These are phyloP conservation scores for Hymenoscyphus fraxineus DNA, from an alignment of 2,329 filamentous ascomycete genomes.

Conservation along the genomic window DNA sequence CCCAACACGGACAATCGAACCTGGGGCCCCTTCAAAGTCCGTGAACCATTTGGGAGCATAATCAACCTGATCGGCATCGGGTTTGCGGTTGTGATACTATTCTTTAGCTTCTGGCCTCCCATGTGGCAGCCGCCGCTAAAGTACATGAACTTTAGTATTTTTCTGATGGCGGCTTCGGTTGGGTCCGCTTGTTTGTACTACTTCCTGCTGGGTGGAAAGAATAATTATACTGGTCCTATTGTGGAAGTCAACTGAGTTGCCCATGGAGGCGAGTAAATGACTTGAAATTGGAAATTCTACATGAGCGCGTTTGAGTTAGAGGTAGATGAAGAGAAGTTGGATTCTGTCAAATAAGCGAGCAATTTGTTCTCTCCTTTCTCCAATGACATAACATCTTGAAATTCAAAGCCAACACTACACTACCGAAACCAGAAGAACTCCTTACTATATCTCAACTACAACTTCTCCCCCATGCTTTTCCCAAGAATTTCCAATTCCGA, in stretches of 20 bases:
- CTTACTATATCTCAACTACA: too few species aligned
- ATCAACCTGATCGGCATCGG: slow-evolving; percentile 41
- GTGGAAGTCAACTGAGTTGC: slow-evolving; percentile 7
- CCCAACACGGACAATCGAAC: neutral
- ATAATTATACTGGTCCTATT: slow-evolving; percentile 30
- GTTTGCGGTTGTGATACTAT: slow-evolving; percentile 43
- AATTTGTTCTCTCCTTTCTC: too few species aligned
- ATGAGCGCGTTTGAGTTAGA: too few species aligned
- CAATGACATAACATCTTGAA: too few species aligned
- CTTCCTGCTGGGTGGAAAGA: slow-evolving; percentile 33
- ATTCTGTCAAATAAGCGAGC: too few species aligned
- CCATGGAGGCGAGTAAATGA: too few species aligned
- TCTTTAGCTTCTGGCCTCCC: slow-evolving; percentile 48
- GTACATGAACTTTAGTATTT: slow-evolving; percentile 44
- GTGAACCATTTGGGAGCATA: slow-evolving; percentile 38
- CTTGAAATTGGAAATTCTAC: too few species aligned
- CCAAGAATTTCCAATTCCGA: too few species aligned
- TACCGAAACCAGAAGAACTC: too few species aligned
- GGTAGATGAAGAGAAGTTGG: too few species aligned
- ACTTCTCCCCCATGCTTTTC: too few species aligned
- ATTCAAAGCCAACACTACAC: too few species aligned
- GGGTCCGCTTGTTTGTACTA: slow-evolving; percentile 11
- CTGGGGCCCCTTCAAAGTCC: slow-evolving; percentile 14
- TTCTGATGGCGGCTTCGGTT: slow-evolving; percentile 13
- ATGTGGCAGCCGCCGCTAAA: slow-evolving; percentile 35